Conservation (phyloP, 1,284 basidiomycete species). For the Rhodotorula sp. region DNA sequence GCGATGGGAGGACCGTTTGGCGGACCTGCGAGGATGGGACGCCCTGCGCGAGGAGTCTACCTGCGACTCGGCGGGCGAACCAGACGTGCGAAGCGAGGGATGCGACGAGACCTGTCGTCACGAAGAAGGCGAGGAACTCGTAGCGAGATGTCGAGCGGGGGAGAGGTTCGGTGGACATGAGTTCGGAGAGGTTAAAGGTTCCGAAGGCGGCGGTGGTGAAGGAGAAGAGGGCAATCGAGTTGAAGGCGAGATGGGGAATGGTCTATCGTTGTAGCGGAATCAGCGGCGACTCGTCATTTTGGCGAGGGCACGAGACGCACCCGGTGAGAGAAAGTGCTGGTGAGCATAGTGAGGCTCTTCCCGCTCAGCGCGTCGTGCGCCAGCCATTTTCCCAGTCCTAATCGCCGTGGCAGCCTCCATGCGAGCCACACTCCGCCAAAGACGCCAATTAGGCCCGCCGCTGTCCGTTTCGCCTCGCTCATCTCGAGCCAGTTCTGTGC, state of each 20-base stretch:
- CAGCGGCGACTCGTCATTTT: neutral
- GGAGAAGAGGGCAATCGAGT: slow-evolving; percentile 36
- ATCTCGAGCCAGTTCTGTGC: slow-evolving; percentile 32
- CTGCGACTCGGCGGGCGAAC: slow-evolving; percentile 18
- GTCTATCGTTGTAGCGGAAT: neutral
- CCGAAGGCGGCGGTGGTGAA: slow-evolving; percentile 21
- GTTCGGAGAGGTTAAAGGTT: slow-evolving; percentile 2
- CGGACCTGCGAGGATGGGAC: neutral
- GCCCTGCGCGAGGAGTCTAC: slow-evolving; percentile 1
- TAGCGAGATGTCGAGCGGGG: slow-evolving; percentile 35
- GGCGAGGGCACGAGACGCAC: neutral
- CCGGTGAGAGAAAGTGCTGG: slow-evolving; percentile 35
- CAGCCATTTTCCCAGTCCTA: slow-evolving; percentile 11
- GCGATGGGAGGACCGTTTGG: slow-evolving; percentile 19
- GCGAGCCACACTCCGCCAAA: slow-evolving; percentile 20
- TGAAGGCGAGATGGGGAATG: slow-evolving; percentile 36
- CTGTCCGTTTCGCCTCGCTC: slow-evolving; percentile 32
- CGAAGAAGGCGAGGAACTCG: slow-evolving; percentile 40
- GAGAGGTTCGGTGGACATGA: neutral
- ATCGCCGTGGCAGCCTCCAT: slow-evolving; percentile 20
- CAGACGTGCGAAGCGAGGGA: slow-evolving; percentile 28
- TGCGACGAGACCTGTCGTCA: slow-evolving; percentile 29
- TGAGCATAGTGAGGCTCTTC: slow-evolving; percentile 26
- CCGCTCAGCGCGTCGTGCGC: slow-evolving; percentile 27
- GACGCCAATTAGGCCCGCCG: slow-evolving; percentile 19